These are phyloP conservation scores for Penicillium hesseltinei DNA, from an alignment of 2,329 filamentous ascomycete species.

Conservation along the genomic window DNA sequence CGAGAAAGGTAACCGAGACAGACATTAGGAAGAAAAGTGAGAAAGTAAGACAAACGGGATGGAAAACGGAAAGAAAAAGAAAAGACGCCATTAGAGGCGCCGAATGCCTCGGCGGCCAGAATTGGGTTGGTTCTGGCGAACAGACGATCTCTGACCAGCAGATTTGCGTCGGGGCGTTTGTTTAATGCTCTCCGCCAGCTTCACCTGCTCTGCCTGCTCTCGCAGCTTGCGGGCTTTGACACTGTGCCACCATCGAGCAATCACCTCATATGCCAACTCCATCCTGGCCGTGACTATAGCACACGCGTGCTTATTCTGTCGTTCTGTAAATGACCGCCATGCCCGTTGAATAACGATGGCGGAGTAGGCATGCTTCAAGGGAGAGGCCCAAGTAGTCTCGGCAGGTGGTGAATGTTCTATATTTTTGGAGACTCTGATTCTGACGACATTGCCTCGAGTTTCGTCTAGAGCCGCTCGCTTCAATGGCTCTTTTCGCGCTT, in stretches of 20 bases:
- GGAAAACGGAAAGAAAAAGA: not conserved
- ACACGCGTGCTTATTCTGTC: conserved; percentile 21
- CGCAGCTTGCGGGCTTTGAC: conserved; percentile 20
- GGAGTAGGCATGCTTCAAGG: conserved; percentile 51
- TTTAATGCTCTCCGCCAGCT: not conserved
- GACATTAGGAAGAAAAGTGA: not conserved
- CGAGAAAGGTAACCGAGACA: no score
- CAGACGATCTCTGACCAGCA: not conserved
- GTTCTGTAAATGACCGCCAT: conserved; percentile 43
- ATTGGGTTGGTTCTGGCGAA: not conserved
- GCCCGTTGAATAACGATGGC: conserved; percentile 53
- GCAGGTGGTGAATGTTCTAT: conserved; percentile 30
- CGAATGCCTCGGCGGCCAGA: not conserved
- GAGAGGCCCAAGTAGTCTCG: conserved; percentile 59
- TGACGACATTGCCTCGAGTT: conserved; percentile 13
- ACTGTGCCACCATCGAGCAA: conserved; percentile 36
- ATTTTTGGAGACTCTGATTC: not conserved
- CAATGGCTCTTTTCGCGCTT: not conserved
- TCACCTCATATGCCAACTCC: conserved; percentile 39
- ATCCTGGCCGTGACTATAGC: conserved; percentile 39
- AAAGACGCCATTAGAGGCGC: not conserved
- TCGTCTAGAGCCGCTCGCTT: conserved; percentile 12
- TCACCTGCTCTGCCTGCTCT: not conserved
- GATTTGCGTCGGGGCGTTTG: not conserved
- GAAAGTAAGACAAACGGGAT: not conserved